Percentiles rank a stretch among this genome's conserved stretches.
These are phyloP conservation scores for Sclerotinia minor DNA, from an alignment of 2,329 filamentous ascomycete genomes.

Conservation along the genomic window DNA sequence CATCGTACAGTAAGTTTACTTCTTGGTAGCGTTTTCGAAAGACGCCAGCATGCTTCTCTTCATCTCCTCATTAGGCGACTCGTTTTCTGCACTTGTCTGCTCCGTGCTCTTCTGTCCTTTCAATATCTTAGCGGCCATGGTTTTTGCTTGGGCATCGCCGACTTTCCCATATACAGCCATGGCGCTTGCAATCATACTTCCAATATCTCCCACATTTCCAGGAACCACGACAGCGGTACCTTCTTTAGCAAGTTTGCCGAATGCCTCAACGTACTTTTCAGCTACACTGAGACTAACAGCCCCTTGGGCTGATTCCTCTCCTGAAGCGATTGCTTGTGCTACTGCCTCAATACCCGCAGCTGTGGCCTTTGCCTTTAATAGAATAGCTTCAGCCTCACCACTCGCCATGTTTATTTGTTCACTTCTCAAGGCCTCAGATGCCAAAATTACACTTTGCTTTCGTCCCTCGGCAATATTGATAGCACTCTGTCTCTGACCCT, in stretches of 20 bases:
- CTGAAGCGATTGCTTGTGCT: conserved; percentile 70
- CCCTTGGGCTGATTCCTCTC: conserved; percentile 72
- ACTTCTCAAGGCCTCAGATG: conserved; percentile 83
- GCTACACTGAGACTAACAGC: conserved; percentile 87
- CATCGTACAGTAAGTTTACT: conserved; percentile 33
- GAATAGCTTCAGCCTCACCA: conserved; percentile 92
- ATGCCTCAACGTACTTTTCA: conserved; percentile 97
- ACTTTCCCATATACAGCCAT: conserved; percentile 96
- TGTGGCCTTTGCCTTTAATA: conserved; percentile 81
- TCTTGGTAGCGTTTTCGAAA: conserved; percentile 46
- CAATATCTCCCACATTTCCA: conserved; percentile 94
- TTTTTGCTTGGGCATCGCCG: conserved; percentile 72
- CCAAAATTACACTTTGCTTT: conserved; percentile 95
- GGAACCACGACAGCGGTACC: conserved; percentile 94
- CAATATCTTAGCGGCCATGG: conserved; percentile 57
- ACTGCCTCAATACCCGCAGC: conserved; percentile 87
- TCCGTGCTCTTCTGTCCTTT: conserved; percentile 44
- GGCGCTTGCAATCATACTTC: conserved; percentile 93
- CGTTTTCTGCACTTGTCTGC: conserved; percentile 32
- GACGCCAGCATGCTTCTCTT: conserved; percentile 51
- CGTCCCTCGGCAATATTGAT: conserved; percentile 98
- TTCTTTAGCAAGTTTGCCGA: conserved; percentile 88
- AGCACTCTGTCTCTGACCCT: conserved; percentile 93
- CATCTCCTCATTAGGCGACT: conserved; percentile 45
- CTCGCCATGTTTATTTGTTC: conserved; percentile 91